Percentiles rank a stretch among this genome's conserved stretches.
phyloP scores from a whole-genome alignment of 2,329 filamentous ascomycete genomes.

The Paracorniculantispora psalliotae region DNA sequence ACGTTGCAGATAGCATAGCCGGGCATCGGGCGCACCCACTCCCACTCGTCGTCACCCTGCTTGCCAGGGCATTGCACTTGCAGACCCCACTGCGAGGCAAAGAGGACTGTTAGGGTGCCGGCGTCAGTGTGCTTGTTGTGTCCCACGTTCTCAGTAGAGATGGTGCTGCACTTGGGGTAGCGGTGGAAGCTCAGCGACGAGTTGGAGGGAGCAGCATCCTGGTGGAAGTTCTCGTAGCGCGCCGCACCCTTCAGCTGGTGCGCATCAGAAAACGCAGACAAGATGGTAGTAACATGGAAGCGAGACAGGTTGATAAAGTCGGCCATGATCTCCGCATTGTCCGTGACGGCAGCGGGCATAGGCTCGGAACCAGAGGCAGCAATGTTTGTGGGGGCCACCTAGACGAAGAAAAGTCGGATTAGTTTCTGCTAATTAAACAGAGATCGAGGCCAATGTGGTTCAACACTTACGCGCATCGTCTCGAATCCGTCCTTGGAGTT shows the following conservation, averaged over 20 bases:
- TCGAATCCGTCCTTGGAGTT: background rate
- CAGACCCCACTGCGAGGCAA: conserved; percentile 26
- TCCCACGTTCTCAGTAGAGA: conserved; percentile 43
- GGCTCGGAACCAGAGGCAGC: background rate
- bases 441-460: no score
- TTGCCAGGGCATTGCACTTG: conserved; percentile 18
- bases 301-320: background rate
- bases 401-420: background rate
- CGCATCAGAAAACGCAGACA: background rate
- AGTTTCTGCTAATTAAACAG: no score
- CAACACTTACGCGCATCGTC: background rate
- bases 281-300: background rate
- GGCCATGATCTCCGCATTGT: background rate
- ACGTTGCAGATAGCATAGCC: conserved; percentile 30
- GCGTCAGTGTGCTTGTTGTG: conserved; percentile 27
- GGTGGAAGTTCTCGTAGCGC: background rate
- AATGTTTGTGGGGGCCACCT: background rate
- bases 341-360: background rate
- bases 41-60: conserved; percentile 15
- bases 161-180: background rate
- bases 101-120: conserved; percentile 25
- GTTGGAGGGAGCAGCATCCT: background rate
- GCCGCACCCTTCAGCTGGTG: background rate
- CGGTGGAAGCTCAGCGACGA: background rate
- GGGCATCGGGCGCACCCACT: conserved; percentile 22